phyloP scores from a whole-genome alignment of 1,284 basidiomycete species.

The Moniliophthora roreri region DNA sequence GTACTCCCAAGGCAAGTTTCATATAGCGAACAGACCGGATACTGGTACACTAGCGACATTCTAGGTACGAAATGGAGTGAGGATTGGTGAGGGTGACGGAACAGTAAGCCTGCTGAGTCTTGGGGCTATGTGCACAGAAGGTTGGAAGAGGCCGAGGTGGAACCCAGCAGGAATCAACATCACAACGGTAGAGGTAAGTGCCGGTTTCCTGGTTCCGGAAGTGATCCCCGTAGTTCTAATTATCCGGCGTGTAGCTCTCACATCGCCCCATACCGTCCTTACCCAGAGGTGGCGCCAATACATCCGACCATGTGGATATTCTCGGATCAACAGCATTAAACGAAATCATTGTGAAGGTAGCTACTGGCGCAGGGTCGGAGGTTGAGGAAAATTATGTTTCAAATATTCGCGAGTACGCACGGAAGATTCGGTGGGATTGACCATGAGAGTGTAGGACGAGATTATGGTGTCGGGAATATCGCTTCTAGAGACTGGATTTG shows the following conservation, averaged over 20 bases:
- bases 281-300: constrained; percentile 89
- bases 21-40: background rate
- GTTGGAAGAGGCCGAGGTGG: constrained; percentile 90
- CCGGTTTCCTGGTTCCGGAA: constrained; percentile 7
- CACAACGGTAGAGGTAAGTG: constrained; percentile 79
- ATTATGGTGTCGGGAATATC: background rate
- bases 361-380: constrained; percentile 73
- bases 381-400: constrained; percentile 78
- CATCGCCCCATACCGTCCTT: constrained; percentile 79
- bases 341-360: constrained; percentile 88
- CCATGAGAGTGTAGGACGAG: background rate
- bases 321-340: constrained; percentile 88
- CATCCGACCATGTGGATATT: constrained; percentile 92
- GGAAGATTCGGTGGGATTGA: constrained; percentile 78
- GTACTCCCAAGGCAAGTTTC: constrained; percentile 55
- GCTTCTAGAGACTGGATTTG: background rate
- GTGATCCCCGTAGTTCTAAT: background rate
- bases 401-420: constrained; percentile 76
- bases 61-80: constrained; percentile 79
- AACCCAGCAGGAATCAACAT: constrained; percentile 91
- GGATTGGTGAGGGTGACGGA: constrained; percentile 93
- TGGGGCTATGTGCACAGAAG: constrained; percentile 94
- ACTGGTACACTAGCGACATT: background rate
- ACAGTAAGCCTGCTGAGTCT: constrained; percentile 90
- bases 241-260: constrained; percentile 56